Percentiles rank a stretch among this genome's conserved stretches.
phyloP scores from a whole-genome alignment of 2,329 filamentous ascomycete genomes.

The Fusarium circinatum region DNA sequence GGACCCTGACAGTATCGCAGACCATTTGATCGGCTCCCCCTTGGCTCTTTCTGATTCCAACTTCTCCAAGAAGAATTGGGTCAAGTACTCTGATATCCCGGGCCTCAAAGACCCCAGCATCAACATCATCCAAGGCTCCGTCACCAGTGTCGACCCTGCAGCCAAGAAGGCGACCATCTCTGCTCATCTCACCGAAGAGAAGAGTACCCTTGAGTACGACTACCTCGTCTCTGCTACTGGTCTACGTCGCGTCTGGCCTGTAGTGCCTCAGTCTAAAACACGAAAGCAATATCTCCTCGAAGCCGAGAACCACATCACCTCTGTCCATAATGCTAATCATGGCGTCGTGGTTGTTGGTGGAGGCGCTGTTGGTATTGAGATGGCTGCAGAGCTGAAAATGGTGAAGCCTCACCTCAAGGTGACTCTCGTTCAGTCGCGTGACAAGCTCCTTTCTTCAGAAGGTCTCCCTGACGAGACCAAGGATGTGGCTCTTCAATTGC shows the following conservation, averaged over 20 bases:
- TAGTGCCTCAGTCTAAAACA: conserved; percentile 73
- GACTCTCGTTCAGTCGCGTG: conserved; percentile 79
- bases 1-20: conserved; percentile 53
- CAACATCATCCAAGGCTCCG: conserved; percentile 72
- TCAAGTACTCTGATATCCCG: conserved; percentile 72
- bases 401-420: conserved; percentile 72
- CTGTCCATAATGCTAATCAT: conserved; percentile 61
- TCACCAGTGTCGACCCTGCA: conserved; percentile 68
- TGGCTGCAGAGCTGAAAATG: conserved; percentile 80
- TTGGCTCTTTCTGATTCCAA: conserved; percentile 72
- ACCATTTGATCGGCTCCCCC: conserved; percentile 80
- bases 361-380: conserved; percentile 82
- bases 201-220: conserved; percentile 69
- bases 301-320: conserved; percentile 66
- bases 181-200: conserved; percentile 57
- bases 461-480: conserved; percentile 76
- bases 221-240: conserved; percentile 80
- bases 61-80: conserved; percentile 76
- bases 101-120: conserved; percentile 72
- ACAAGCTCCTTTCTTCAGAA: conserved; percentile 77
- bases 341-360: conserved; percentile 80
- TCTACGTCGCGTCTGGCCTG: conserved; percentile 75
- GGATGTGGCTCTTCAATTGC: conserved; percentile 66
- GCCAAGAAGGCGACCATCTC: conserved; percentile 68
- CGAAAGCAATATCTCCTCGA: conserved; percentile 73